Evolutionary conservation across 1,139 yeast species (phyloP).

Genomic region (Lodderomyces margitis): DNA sequence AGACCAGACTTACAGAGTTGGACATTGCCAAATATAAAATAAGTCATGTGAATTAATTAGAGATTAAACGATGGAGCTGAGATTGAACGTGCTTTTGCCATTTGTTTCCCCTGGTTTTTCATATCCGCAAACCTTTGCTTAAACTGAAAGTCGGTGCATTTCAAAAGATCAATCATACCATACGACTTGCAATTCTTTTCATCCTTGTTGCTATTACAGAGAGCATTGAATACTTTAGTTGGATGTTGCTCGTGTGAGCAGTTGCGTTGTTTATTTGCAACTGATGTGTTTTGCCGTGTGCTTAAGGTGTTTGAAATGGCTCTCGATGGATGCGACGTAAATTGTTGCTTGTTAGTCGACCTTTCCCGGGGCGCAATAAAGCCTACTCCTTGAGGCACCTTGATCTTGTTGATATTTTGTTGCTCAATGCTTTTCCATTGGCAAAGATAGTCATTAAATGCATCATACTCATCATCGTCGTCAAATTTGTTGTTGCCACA

Average conservation of each 20-base stretch:
- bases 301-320: background rate
- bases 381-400: background rate
- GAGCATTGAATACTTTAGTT: background rate
- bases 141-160: slow-evolving; percentile 12
- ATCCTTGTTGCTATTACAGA: slow-evolving; percentile 5
- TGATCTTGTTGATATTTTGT: background rate
- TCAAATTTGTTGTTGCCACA: background rate
- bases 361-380: background rate
- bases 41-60: background rate
- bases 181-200: slow-evolving; percentile 11
- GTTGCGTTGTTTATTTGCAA: background rate
- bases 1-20: slow-evolving; percentile 49
- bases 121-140: slow-evolving; percentile 13
- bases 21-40: slow-evolving; percentile 17
- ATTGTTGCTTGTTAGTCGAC: background rate
- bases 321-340: background rate
- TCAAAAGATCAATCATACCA: slow-evolving; percentile 15
- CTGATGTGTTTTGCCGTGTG: no score
- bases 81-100: slow-evolving; percentile 5
- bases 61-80: slow-evolving; percentile 4
- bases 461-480: background rate
- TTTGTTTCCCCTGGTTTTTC: slow-evolving; percentile 9
- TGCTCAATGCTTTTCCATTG: background rate
- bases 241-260: background rate
- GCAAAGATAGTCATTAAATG: slow-evolving; percentile 1